These are phyloP conservation scores for Hondaea fermentalgiana DNA, from an alignment of 108 stramenopile species.

Conservation along the genomic window DNA sequence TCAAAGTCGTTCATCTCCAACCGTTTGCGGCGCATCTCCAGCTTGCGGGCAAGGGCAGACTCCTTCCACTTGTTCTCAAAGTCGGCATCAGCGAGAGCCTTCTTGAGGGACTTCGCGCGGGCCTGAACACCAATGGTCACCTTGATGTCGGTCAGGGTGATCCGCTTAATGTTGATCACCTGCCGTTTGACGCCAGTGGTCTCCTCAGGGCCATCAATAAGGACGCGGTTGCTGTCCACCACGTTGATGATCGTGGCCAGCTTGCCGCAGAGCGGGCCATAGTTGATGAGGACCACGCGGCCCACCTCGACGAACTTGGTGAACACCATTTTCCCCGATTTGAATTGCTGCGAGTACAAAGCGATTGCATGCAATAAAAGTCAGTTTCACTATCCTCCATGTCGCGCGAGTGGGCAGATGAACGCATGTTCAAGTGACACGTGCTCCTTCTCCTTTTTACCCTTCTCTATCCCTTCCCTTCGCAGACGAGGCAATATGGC, in stretches of 20 bases:
- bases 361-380: too few species aligned
- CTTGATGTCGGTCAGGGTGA: constrained; percentile 85
- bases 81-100: constrained; percentile 75
- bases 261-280: constrained; percentile 85
- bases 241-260: constrained; percentile 93
- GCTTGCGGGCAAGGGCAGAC: constrained; percentile 86
- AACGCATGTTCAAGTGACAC: too few species aligned
- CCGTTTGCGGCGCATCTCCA: constrained; percentile 72
- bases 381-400: too few species aligned
- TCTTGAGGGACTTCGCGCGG: constrained; percentile 70
- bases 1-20: constrained; percentile 80
- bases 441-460: too few species aligned
- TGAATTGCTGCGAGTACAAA: not conserved
- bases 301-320: constrained; percentile 96
- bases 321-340: constrained; percentile 64
- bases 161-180: constrained; percentile 80
- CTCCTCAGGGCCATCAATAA: constrained; percentile 81
- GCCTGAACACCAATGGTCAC: constrained; percentile 83
- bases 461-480: too few species aligned
- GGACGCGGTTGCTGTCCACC: constrained; percentile 81
- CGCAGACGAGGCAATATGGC: too few species aligned
- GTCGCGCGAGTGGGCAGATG: too few species aligned
- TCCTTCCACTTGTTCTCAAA: constrained; percentile 79
- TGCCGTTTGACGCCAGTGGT: constrained; percentile 84
- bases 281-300: constrained; percentile 93